These are phyloP conservation scores for Thelonectria blattea DNA, from an alignment of 2,329 filamentous ascomycete species.

Conservation along the genomic window DNA sequence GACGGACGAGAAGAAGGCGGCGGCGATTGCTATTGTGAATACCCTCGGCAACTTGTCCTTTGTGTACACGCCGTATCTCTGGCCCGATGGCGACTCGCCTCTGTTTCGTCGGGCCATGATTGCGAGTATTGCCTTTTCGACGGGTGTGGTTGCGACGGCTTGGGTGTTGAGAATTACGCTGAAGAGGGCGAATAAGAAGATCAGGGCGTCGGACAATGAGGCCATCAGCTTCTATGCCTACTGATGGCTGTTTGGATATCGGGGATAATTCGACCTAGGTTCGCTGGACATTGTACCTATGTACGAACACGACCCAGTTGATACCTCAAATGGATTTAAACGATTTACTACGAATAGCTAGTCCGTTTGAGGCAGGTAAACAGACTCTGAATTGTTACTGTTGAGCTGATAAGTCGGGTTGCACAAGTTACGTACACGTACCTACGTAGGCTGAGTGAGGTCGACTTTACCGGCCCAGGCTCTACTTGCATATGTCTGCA, in stretches of 20 bases:
- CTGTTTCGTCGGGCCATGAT: conserved; percentile 26
- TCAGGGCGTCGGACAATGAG: conserved; percentile 29
- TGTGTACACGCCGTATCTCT: conserved; percentile 33
- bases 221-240: conserved; percentile 41
- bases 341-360: too few relatives aligned
- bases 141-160: conserved; percentile 44
- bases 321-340: too few relatives aligned
- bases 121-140: conserved; percentile 35
- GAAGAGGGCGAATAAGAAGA: conserved; percentile 45
- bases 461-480: too few relatives aligned
- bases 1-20: conserved; percentile 55
- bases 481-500: too few relatives aligned
- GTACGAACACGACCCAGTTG: too few relatives aligned
- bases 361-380: too few relatives aligned
- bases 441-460: too few relatives aligned
- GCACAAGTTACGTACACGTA: too few relatives aligned
- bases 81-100: conserved; percentile 24
- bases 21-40: conserved; percentile 43
- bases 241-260: conserved; percentile 14
- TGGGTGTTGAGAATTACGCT: conserved; percentile 46
- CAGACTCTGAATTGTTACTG: too few relatives aligned
- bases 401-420: too few relatives aligned
- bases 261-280: too few relatives aligned
- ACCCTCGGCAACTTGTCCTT: conserved; percentile 28
- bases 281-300: too few relatives aligned